These are phyloP conservation scores for Beauveria medogensis DNA, from an alignment of 2,329 filamentous ascomycete species.

Conservation along the genomic window DNA sequence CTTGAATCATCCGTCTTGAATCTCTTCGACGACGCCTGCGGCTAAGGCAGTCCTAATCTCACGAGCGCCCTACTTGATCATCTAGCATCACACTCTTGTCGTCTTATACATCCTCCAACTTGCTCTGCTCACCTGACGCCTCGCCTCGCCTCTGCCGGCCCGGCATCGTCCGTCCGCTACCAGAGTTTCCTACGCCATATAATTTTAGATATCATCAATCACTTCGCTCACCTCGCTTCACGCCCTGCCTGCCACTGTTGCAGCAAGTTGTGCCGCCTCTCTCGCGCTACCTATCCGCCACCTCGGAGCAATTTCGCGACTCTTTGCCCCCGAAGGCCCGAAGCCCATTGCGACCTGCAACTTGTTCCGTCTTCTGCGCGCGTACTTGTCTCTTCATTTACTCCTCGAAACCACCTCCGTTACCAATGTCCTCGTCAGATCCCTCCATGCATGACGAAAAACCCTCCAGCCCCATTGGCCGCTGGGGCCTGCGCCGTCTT, in stretches of 20 bases:
- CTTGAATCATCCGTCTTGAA: too few relatives aligned
- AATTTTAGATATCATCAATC: not conserved
- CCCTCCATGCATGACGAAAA: conserved; percentile 6
- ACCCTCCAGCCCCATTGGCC: not conserved
- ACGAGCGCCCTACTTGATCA: not conserved
- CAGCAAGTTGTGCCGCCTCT: not conserved
- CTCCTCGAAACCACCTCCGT: not conserved
- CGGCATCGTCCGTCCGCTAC: not conserved
- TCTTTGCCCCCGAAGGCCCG: not conserved
- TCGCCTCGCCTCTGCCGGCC: not conserved
- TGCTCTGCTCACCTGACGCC: not conserved
- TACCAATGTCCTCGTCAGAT: conserved; percentile 6
- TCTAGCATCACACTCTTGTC: not conserved
- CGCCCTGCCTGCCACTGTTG: not conserved
- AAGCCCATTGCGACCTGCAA: not conserved
- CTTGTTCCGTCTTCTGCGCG: too few relatives aligned
- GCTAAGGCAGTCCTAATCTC: too few relatives aligned
- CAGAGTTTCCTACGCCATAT: not conserved
- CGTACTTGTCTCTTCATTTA: not conserved
- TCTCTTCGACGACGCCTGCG: too few relatives aligned
- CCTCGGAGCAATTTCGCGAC: not conserved
- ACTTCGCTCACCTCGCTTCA: not conserved
- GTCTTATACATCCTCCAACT: not conserved
- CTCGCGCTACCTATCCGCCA: not conserved
- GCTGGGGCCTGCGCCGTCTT: conserved; percentile 13